Percentiles rank a stretch among this genome's conserved stretches.
These are phyloP conservation scores for Fusarium sp. DNA, from an alignment of 2,329 filamentous ascomycete genomes.

Conservation along the genomic window DNA sequence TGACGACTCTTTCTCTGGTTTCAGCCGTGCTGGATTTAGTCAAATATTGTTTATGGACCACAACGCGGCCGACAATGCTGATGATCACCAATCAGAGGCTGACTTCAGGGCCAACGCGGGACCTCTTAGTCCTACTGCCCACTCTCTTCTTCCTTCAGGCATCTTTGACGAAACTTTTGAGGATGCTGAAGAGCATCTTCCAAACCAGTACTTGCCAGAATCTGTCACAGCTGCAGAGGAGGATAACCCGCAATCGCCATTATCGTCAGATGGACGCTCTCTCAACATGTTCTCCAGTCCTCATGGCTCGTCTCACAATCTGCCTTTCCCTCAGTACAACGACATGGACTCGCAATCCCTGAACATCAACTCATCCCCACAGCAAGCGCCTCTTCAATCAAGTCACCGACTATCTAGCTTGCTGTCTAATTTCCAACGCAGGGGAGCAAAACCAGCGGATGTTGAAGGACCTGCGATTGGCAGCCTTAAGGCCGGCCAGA, in stretches of 20 bases:
- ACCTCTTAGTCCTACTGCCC: slow-evolving; percentile 81
- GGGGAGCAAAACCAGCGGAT: slow-evolving; percentile 67
- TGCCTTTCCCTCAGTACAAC: slow-evolving; percentile 64
- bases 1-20: slow-evolving; percentile 63
- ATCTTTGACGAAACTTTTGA: slow-evolving; percentile 69
- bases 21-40: slow-evolving; percentile 64
- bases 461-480: slow-evolving; percentile 71
- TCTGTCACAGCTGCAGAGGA: slow-evolving; percentile 48
- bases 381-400: slow-evolving; percentile 48
- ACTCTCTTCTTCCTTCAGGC: slow-evolving; percentile 77
- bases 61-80: slow-evolving; percentile 53
- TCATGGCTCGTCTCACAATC: slow-evolving; percentile 68
- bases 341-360: slow-evolving; percentile 62
- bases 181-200: slow-evolving; percentile 65
- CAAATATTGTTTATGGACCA: slow-evolving; percentile 64
- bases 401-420: slow-evolving; percentile 60
- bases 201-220: slow-evolving; percentile 47
- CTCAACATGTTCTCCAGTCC: slow-evolving; percentile 71
- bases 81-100: slow-evolving; percentile 67
- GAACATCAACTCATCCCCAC: slow-evolving; percentile 55
- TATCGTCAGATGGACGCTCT: slow-evolving; percentile 66
- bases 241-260: slow-evolving; percentile 70
- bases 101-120: slow-evolving; percentile 73
- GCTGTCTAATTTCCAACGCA: slow-evolving; percentile 71
- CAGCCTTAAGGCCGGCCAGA: slow-evolving; percentile 76